phyloP scores from a whole-genome alignment of 2,329 filamentous ascomycete genomes.

The Cladosporium cucumerinum region DNA sequence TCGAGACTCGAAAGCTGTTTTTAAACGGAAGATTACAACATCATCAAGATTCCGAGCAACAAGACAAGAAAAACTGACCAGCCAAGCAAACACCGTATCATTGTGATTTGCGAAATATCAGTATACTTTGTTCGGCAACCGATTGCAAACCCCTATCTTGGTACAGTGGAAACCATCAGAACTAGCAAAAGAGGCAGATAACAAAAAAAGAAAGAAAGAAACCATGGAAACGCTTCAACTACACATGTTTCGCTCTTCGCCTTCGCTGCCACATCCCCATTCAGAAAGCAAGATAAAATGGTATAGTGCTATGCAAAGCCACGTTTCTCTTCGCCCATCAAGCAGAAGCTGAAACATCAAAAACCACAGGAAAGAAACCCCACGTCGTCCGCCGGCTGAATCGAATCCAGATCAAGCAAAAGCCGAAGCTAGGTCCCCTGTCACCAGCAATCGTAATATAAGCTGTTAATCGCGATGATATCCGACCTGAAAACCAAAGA shows the following conservation, averaged over 20 bases:
- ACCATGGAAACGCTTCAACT: conserved; percentile 6
- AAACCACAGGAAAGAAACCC: conserved; percentile 14
- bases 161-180: background rate
- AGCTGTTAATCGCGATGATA: conserved; percentile 10
- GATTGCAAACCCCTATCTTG: conserved; percentile 4
- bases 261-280: conserved; percentile 10
- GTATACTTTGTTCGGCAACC: background rate
- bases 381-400: background rate
- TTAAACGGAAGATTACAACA: too few relatives aligned
- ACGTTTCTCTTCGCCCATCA: conserved; percentile 13
- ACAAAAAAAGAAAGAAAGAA: background rate
- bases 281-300: conserved; percentile 19
- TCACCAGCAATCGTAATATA: background rate
- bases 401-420: conserved; percentile 6
- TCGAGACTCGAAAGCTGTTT: background rate
- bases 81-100: background rate
- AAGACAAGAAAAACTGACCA: background rate
- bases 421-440: background rate
- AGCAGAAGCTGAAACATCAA: conserved; percentile 9
- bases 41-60: too few relatives aligned
- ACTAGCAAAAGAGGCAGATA: background rate
- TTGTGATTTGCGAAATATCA: background rate
- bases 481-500: conserved; percentile 6
- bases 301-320: conserved; percentile 23
- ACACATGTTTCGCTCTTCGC: conserved; percentile 10